Evolutionary conservation across 2,329 filamentous ascomycete genomes (phyloP).

Genomic region (Xylogone sp.): DNA sequence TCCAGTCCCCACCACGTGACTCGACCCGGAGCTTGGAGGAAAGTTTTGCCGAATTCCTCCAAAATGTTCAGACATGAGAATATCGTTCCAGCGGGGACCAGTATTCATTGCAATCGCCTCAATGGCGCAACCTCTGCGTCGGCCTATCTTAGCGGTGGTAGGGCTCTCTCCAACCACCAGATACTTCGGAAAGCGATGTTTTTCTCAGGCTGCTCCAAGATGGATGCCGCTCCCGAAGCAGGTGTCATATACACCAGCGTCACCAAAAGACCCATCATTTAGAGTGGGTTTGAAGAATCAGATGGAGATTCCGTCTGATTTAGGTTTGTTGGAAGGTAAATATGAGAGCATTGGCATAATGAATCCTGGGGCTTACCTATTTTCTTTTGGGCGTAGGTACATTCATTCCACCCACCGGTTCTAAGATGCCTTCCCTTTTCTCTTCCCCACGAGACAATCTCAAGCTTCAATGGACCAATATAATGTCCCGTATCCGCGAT

Average conservation of each 20-base stretch:
- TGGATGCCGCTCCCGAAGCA: slow-evolving; percentile 1
- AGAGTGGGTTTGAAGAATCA: slow-evolving; percentile 6
- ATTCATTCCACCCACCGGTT: slow-evolving; percentile 30
- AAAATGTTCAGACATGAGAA: not conserved
- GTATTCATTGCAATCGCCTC: not conserved
- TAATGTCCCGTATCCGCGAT: slow-evolving; percentile 20
- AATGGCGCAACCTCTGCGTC: slow-evolving; percentile 21
- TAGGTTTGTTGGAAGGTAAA: slow-evolving; percentile 22
- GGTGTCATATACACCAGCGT: not conserved
- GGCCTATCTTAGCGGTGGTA: slow-evolving; percentile 14
- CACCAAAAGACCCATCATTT: slow-evolving; percentile 12
- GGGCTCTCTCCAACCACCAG: slow-evolving; percentile 4
- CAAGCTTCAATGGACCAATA: slow-evolving; percentile 22
- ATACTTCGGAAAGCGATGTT: slow-evolving; percentile 13
- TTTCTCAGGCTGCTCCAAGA: slow-evolving; percentile 14
- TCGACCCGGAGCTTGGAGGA: not conserved
- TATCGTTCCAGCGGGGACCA: not conserved
- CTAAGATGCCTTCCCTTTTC: slow-evolving; percentile 26
- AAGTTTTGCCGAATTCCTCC: not conserved
- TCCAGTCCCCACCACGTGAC: not conserved
- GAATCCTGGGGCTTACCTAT: slow-evolving; percentile 2
- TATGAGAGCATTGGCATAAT: not conserved
- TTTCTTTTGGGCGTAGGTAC: slow-evolving; percentile 27
- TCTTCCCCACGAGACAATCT: slow-evolving; percentile 16
- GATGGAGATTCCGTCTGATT: slow-evolving; percentile 16